Conservation (phyloP, 139 green algal genomes). For the Coelastrella sp. region DNA sequence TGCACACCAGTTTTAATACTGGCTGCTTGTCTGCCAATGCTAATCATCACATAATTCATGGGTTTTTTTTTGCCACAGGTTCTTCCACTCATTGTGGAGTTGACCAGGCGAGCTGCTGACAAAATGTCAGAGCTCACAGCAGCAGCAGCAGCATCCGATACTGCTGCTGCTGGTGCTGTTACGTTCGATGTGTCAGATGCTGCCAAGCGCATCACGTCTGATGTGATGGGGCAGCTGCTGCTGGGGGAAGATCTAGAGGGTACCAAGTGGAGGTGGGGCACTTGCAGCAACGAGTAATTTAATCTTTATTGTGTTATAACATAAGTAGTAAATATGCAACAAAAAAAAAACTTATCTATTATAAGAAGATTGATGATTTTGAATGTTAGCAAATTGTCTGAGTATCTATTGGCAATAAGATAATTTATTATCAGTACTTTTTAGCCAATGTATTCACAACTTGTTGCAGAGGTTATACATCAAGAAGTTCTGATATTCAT, state of each 20-base stretch:
- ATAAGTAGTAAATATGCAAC: background rate
- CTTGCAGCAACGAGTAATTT: background rate
- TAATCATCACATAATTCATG: background rate
- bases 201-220: background rate
- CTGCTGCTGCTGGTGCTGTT: background rate
- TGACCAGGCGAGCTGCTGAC: background rate
- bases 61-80: background rate
- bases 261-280: background rate
- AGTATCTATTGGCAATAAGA: no score
- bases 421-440: no score
- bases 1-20: no score
- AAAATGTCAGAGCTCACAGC: background rate
- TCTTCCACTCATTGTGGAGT: background rate
- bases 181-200: background rate
- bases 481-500: no score
- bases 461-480: no score
- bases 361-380: background rate
- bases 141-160: background rate
- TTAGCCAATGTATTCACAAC: no score
- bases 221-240: conserved; percentile 3
- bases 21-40: background rate
- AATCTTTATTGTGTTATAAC: background rate
- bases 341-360: background rate
- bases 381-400: no score
- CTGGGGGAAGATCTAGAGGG: background rate